Base-by-base conservation (phyloP, 1,284 basidiomycete species). In the Athelia psychrophila region DNA sequence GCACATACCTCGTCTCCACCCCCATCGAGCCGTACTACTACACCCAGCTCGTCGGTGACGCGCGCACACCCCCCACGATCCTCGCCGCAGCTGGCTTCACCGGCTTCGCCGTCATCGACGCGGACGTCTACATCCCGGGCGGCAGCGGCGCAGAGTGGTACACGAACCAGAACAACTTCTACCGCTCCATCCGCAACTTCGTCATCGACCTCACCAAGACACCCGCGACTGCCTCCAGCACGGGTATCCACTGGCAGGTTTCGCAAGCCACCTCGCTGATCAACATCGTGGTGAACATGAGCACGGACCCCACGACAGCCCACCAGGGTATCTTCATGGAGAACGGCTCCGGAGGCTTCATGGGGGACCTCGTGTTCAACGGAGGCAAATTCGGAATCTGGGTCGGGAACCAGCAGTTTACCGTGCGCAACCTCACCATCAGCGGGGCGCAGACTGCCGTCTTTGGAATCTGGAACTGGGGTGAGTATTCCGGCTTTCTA, bases 181-280 rank as follows among this genome's bases (percentile, higher is more conserved):
- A 58, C 54, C 80, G 81, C 36, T 81, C 82, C 2, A 75, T 86
- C 42, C 72, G 83, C 47, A 86, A 86, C 64, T 79, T 86, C 48
- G 76, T 81, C 33, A 75, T 81, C 58, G 79, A 80, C 60, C 64
- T 76, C n/a, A 65, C 65, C 19, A 61, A 60, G 24, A 77, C 86
- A 55, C 78, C 83, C 12, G 66, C 80, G 0, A 61, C 70, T 9
- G 70, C 68, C 3, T 60, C 70, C 1, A 84, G 78, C 12, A 86
- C 81, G 25, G 86, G 83, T 27, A 72, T 88, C 35, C 86, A 91
- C 56, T 89, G 87, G 81, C 86, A 90, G 68, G 84, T 91, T n/a
- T 80, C 88, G 10, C 89, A 92, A 63, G 81, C 86, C 2, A 91
- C 88, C 0, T 86, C 84, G 2, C 70, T 92, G 45, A 77, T 83